A percentile compares a stretch with the other conserved stretches of the same genome.
These are phyloP conservation scores for Lasiodiplodia theobromae DNA, from an alignment of 2,329 filamentous ascomycete genomes.

Conservation along the genomic window DNA sequence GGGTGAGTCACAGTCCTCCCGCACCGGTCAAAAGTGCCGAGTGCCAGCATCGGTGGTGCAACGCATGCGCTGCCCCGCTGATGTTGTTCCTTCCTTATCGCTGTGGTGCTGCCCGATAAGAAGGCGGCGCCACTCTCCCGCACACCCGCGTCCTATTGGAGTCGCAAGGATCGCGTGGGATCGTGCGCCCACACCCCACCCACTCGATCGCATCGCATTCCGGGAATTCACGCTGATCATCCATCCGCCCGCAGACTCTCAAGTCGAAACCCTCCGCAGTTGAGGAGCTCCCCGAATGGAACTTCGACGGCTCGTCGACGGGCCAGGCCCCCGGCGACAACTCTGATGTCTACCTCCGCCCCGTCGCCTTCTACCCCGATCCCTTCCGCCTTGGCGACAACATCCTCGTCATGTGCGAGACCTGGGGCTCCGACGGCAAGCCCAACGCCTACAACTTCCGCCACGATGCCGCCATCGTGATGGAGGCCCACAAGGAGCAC, in stretches of 20 bases:
- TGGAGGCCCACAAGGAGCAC: constrained; percentile 83
- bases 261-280: constrained; percentile 63
- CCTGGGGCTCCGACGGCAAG: constrained; percentile 90
- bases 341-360: constrained; percentile 96
- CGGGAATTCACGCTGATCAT: constrained; percentile 12
- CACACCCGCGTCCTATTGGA: constrained; percentile 20
- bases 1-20: constrained; percentile 68
- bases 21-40: constrained; percentile 20
- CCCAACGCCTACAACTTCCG: constrained; percentile 99
- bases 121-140: constrained; percentile 31
- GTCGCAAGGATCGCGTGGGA: constrained; percentile 23
- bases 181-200: constrained; percentile 29
- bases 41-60: constrained; percentile 29
- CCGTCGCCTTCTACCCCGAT: constrained; percentile 86
- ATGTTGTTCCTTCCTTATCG: constrained; percentile 39
- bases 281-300: constrained; percentile 78
- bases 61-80: constrained; percentile 9
- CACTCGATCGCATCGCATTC: constrained; percentile 31
- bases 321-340: constrained; percentile 92
- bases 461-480: constrained; percentile 86
- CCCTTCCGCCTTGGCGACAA: constrained; percentile 90
- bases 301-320: constrained; percentile 89
- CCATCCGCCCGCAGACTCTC: constrained; percentile 63
- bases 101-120: constrained; percentile 39
- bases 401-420: constrained; percentile 93